These are phyloP conservation scores for Eimeria acervulina DNA, from an alignment of 169 alveolate genomes.

Conservation along the genomic window DNA sequence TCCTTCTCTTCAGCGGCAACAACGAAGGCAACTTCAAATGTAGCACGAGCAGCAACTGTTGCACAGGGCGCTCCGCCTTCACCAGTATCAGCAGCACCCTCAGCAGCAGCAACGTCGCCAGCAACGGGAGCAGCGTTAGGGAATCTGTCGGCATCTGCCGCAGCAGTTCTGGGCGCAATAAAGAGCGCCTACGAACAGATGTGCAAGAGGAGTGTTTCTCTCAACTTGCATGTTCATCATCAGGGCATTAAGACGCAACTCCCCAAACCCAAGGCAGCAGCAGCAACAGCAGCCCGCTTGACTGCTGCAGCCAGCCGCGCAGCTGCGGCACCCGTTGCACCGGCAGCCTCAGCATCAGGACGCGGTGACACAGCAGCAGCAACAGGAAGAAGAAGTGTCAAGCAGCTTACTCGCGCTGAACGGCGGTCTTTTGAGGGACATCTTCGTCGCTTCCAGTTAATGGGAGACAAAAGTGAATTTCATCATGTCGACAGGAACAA, in stretches of 20 bases:
- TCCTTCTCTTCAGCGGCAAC: not conserved
- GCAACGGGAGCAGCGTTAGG: slow-evolving; percentile 1
- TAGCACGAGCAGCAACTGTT: not conserved
- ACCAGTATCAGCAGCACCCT: not conserved
- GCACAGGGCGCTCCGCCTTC: not conserved
- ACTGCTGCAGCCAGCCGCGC: slow-evolving; percentile 3
- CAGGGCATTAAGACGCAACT: not conserved
- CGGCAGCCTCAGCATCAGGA: slow-evolving; percentile 3
- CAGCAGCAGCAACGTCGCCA: not conserved
- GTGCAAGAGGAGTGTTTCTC: slow-evolving; percentile 17
- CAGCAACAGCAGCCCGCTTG: slow-evolving; percentile 10
- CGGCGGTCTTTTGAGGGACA: slow-evolving; percentile 61
- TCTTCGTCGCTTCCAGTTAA: slow-evolving; percentile 70
- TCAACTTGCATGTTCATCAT: slow-evolving; percentile 19
- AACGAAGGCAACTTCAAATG: not conserved
- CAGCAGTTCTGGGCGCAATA: slow-evolving; percentile 46
- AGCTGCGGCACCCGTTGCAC: not conserved
- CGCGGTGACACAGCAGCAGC: not conserved
- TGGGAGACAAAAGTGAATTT: slow-evolving; percentile 90
- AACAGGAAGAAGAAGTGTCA: not conserved
- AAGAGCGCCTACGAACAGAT: slow-evolving; percentile 25
- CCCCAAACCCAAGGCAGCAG: not conserved
- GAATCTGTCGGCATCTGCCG: slow-evolving; percentile 17
- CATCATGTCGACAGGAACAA: slow-evolving; percentile 93
- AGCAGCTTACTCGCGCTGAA: slow-evolving; percentile 73